Base-by-base conservation (phyloP, 2,329 filamentous ascomycete genomes). In the Neopestalotiopsis sp. region DNA sequence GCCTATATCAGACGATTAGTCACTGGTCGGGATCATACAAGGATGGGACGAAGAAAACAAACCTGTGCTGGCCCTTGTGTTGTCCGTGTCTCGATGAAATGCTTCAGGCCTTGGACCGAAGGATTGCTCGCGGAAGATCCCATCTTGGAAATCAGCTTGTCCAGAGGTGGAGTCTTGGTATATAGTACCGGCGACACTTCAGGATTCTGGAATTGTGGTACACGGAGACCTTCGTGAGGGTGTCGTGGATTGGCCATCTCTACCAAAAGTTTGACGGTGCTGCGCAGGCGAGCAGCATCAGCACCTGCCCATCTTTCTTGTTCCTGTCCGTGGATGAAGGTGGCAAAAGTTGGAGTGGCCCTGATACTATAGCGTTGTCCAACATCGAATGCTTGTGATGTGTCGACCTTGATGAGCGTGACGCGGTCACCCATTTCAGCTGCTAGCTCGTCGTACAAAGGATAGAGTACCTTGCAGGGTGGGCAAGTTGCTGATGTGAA, bases 281-380 rank as follows among this genome's bases (percentile, higher is more conserved):
- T 88, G 66, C 89, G 88, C 14, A 98, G 84, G 17, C 89, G 85
- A 13, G 85, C 84, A 2, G 89, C 86, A 75, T 95, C 91, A 0
- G 92, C 93, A 1, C 94, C 94, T 64, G 86, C 88, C 95, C 95
- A 98, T 72, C 92, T 88, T 71, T 94, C 91, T 63, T 93, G 88
- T 76, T 95, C 89, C 69, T 91, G 81, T 1, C 94, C 94, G 66
- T 87, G 91, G 9, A 95, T 81, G 76, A 95, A 97, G 0, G 94
- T 95, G 75, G 96, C 89, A 76, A 98, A 97, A 0, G 95, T 97
- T 0, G 95, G 95, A 0, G 95, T 97, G 4, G 91, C 91, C 2
- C 88, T 86, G 65, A 98, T 87, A 1, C 85, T 82, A 77, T 92
- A 97, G 69, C 86, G 86, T 57, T 84, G 84, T 30, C 86, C 90